A percentile compares a stretch with the other conserved stretches of the same genome.
Evolutionary conservation across 2,329 filamentous ascomycete genomes (phyloP).

Genomic region (Claviceps sp.): DNA sequence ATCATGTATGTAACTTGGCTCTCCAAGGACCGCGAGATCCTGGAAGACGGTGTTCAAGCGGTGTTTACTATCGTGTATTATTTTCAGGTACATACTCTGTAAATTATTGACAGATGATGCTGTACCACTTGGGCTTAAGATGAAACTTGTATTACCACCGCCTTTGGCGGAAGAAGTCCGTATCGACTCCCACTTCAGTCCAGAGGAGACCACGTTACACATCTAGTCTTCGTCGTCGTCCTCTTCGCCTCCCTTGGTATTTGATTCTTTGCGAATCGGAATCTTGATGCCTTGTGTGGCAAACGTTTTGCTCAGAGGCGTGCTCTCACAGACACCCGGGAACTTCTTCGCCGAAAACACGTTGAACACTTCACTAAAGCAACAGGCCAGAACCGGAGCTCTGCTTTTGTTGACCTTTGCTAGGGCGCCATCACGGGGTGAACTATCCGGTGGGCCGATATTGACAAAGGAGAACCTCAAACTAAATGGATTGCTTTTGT

Average conservation of each 20-base stretch:
- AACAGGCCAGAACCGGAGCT: slow-evolving; percentile 70
- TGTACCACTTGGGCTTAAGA: no score
- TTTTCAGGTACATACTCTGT: background rate
- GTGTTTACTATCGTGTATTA: background rate
- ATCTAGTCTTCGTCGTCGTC: slow-evolving; percentile 28
- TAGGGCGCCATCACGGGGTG: slow-evolving; percentile 22
- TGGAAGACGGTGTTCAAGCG: background rate
- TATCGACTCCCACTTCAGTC: no score
- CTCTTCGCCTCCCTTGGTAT: slow-evolving; percentile 36
- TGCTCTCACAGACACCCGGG: slow-evolving; percentile 92
- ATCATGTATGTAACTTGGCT: no score
- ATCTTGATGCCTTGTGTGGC: slow-evolving; percentile 93
- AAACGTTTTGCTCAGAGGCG: slow-evolving; percentile 80
- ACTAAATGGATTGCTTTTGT: background rate
- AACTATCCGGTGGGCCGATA: slow-evolving; percentile 43
- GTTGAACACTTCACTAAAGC: slow-evolving; percentile 79
- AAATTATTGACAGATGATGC: no score
- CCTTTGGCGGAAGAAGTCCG: no score
- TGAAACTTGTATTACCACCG: no score
- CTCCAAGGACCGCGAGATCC: no score
- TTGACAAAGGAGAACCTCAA: slow-evolving; percentile 69
- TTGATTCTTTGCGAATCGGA: slow-evolving; percentile 79
- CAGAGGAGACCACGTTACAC: background rate
- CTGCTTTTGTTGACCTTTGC: slow-evolving; percentile 53
- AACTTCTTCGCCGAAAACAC: slow-evolving; percentile 98